Evolutionary conservation across 768 basidiomycete species (phyloP).

Genomic region (Trametes punicea): DNA sequence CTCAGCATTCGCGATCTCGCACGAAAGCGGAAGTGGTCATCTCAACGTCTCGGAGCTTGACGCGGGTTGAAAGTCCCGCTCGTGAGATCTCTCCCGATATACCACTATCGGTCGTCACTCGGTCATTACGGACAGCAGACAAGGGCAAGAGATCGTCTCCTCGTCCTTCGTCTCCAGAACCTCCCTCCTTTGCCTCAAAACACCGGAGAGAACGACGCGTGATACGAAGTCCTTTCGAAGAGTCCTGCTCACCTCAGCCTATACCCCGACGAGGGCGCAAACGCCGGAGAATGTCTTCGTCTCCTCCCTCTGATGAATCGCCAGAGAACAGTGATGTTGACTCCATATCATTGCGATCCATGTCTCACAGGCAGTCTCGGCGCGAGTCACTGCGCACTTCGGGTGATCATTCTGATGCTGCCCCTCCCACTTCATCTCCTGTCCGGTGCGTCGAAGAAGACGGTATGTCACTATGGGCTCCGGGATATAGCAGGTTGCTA

Average conservation of each 20-base stretch:
- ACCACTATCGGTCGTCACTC: neutral
- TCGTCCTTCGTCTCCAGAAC: neutral
- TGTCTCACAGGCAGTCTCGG: neutral
- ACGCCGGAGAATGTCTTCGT: slow-evolving; percentile 11
- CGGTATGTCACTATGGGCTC: slow-evolving; percentile 3
- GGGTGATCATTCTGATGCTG: slow-evolving; percentile 2
- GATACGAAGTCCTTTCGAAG: neutral
- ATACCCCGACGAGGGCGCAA: slow-evolving; percentile 3
- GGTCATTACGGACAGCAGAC: neutral
- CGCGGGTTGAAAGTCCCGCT: neutral
- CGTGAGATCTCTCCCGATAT: neutral
- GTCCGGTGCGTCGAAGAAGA: slow-evolving; percentile 1
- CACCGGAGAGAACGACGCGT: neutral
- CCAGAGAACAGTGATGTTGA: neutral
- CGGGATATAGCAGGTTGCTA: neutral
- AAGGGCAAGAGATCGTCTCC: neutral
- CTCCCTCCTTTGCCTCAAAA: neutral
- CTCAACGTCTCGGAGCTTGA: neutral
- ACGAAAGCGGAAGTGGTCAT: slow-evolving; percentile 17
- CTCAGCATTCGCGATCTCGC: too few species aligned
- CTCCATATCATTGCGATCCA: neutral
- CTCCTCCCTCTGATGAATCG: slow-evolving; percentile 3
- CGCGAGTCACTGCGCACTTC: neutral
- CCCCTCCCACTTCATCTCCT: slow-evolving; percentile 8
- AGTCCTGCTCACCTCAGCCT: slow-evolving; percentile 1